These are phyloP conservation scores for Xylariaceae sp. DNA, from an alignment of 2,329 filamentous ascomycete species.

Conservation along the genomic window DNA sequence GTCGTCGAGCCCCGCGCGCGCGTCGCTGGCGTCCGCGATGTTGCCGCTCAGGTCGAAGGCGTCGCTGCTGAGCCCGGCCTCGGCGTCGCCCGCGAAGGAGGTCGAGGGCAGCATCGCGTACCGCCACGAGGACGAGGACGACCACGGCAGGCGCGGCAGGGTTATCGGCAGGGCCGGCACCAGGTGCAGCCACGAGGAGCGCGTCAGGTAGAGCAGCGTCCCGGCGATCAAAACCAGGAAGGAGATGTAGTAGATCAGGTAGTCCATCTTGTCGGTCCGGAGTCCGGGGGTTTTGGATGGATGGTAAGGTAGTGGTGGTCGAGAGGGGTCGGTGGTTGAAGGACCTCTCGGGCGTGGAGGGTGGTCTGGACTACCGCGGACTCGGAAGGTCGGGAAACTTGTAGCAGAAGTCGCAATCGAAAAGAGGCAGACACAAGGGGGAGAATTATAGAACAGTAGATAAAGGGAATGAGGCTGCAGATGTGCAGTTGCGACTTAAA, in stretches of 20 bases:
- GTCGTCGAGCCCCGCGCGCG: conserved; percentile 72
- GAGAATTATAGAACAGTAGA: conserved; percentile 1
- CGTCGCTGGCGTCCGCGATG: conserved; percentile 64
- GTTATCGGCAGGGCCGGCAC: conserved; percentile 52
- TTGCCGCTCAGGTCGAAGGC: conserved; percentile 81
- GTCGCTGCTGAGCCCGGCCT: conserved; percentile 74
- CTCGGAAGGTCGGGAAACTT: not conserved
- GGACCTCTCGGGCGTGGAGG: too few relatives aligned
- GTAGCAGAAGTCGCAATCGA: too few relatives aligned
- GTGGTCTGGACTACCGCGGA: not conserved
- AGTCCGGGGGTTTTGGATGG: conserved; percentile 2
- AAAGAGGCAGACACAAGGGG: not conserved
- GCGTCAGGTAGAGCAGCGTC: conserved; percentile 75
- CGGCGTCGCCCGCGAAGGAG: conserved; percentile 82
- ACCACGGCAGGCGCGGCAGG: conserved; percentile 42
- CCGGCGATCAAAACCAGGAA: conserved; percentile 64
- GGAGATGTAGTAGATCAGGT: conserved; percentile 70
- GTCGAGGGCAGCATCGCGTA: conserved; percentile 67
- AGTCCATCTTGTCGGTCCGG: conserved; percentile 66
- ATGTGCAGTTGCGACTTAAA: conserved; percentile 3
- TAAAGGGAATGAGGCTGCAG: not conserved
- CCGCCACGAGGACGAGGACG: conserved; percentile 33
- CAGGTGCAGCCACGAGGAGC: conserved; percentile 65
- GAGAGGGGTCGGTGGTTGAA: not conserved
- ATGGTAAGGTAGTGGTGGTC: conserved; percentile 1